phyloP scores from a whole-genome alignment of 2,329 filamentous ascomycete species.

The Colletotrichum euphorbiae region DNA sequence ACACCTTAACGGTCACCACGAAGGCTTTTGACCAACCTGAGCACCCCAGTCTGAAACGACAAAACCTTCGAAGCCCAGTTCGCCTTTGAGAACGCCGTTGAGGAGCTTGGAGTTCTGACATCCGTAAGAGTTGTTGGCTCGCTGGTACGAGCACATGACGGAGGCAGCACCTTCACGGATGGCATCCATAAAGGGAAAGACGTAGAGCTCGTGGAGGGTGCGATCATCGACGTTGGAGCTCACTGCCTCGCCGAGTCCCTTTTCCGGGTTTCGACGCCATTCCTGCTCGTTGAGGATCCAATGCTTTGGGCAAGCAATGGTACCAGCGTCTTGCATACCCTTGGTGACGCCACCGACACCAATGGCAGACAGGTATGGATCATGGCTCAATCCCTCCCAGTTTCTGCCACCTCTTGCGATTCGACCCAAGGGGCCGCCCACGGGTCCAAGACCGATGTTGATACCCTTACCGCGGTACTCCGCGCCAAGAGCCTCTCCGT shows the following conservation, averaged over 20 bases:
- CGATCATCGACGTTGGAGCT: conserved; percentile 72
- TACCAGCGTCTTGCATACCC: conserved; percentile 62
- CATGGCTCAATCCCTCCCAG: conserved; percentile 86
- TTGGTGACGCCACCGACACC: conserved; percentile 71
- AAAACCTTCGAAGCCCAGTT: conserved; percentile 77
- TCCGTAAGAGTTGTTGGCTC: conserved; percentile 74
- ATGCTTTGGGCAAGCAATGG: conserved; percentile 61
- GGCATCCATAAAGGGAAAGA: conserved; percentile 77
- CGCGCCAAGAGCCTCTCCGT: conserved; percentile 75
- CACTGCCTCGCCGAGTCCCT: conserved; percentile 58
- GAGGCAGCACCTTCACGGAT: conserved; percentile 73
- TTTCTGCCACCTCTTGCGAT: conserved; percentile 80
- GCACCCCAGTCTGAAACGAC: conserved; percentile 77
- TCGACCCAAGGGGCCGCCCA: conserved; percentile 80
- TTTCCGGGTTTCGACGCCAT: conserved; percentile 60
- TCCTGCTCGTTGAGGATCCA: conserved; percentile 79
- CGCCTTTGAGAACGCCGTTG: conserved; percentile 74
- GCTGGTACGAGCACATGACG: conserved; percentile 82
- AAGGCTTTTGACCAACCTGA: conserved; percentile 77
- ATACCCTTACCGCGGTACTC: conserved; percentile 44
- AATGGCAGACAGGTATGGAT: conserved; percentile 78
- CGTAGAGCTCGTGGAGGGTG: conserved; percentile 74
- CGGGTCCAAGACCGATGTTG: conserved; percentile 56
- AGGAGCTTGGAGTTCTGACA: conserved; percentile 73
- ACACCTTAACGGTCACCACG: rapidly evolving